Base-by-base conservation (phyloP, 768 basidiomycete species). In the Cystobasidium ongulense region DNA sequence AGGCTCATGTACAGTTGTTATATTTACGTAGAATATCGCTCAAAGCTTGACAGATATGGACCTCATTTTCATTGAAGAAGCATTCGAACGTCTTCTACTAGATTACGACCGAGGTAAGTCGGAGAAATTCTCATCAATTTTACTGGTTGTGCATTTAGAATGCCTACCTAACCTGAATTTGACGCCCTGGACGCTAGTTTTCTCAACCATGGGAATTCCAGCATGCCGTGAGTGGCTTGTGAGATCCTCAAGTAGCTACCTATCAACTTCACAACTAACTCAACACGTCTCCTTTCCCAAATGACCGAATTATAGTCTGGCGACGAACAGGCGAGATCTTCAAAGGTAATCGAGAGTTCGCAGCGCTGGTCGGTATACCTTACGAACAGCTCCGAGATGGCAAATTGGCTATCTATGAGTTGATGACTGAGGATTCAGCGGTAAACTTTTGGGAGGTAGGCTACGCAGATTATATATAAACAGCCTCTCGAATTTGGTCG, bases 261-360 rank as follows among this genome's bases (percentile, higher is more conserved):
- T 46, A 46, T 46, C 13, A 13, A 13, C 13, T 13, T n/a, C 43
- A 46, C 13, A 13, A n/a, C 43, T 46, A 13, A 13, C 43, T 46
- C n/a, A 46, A 13, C 13, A 13, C n/a, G 43, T n/a, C 13, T 46
- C n/a, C 43, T 46, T 46, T n/a, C 43, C 43, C n/a, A n/a, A n/a
- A n/a, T n/a, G n/a, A n/a, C 43, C n/a, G 13, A 46, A 11, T 25
- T 17, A 61, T 35, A 67, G 65, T 75, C 2, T 98, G 95, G 95
- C 85, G 94, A 31, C 84, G 95, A 61, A 99, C 95, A 1, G 95
- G 95, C 38, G 94, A 98, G 83, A 98, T 98, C 76, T 98, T 97
- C 84, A 98, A 98, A 81, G 94, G 90, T 53, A 99, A 99, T 80
- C 86, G 91, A 70, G 93, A 95, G 82, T 97, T 99, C 80, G 88